Evolutionary conservation across 345 rosid genomes (phyloP).

Genomic region (Populus euphratica): DNA sequence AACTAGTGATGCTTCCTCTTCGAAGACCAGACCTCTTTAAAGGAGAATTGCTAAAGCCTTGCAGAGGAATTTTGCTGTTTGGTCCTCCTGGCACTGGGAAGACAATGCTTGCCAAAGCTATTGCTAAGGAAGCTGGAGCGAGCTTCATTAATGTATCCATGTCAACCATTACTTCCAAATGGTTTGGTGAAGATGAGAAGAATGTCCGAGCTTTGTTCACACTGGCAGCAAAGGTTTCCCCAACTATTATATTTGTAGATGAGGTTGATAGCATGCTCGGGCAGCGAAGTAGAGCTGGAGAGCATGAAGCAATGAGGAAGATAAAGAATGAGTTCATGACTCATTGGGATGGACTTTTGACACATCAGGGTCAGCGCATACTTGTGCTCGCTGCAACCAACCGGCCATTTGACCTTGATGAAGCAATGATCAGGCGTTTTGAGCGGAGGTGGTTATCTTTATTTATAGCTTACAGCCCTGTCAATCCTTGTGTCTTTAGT

Average conservation of each 20-base stretch:
- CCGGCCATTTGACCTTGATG: conserved; percentile 93
- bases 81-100: conserved; percentile 99
- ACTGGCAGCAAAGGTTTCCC: conserved; percentile 85
- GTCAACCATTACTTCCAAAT: conserved; percentile 95
- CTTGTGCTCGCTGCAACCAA: conserved; percentile 97
- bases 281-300: conserved; percentile 84
- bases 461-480: neutral
- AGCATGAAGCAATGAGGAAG: conserved; percentile 90
- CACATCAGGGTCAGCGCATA: conserved; percentile 72
- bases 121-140: conserved; percentile 90
- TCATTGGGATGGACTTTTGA: conserved; percentile 88
- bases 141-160: conserved; percentile 94
- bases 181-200: conserved; percentile 99
- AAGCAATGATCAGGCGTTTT: conserved; percentile 88
- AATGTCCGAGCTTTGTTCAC: conserved; percentile 89
- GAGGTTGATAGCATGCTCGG: conserved; percentile 99
- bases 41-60: conserved; percentile 88
- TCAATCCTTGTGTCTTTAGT: neutral
- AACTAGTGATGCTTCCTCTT: conserved; percentile 94
- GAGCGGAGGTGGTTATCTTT: conserved; percentile 66
- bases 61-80: conserved; percentile 90
- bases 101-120: conserved; percentile 97
- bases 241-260: conserved; percentile 86
- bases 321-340: conserved; percentile 84
- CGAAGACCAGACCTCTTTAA: conserved; percentile 82